Evolutionary conservation across 768 basidiomycete genomes (phyloP).

Genomic region (Suillus bovinus): DNA sequence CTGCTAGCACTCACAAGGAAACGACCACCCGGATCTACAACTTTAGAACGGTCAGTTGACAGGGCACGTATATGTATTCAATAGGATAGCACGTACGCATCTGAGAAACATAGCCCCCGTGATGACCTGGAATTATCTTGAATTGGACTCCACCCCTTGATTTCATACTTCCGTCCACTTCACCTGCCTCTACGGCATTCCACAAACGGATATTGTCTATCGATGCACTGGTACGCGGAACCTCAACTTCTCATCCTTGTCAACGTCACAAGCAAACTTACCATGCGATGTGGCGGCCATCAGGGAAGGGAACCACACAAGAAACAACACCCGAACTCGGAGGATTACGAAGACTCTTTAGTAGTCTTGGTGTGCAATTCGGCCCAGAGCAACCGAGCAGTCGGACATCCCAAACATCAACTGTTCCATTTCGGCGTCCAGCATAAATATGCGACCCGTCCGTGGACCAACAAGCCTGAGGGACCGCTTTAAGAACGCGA

Average conservation of each 20-base stretch:
- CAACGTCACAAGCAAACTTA: slow-evolving; percentile 39
- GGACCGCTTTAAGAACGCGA: slow-evolving; percentile 11
- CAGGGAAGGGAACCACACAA: slow-evolving; percentile 89
- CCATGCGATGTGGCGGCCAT: slow-evolving; percentile 91
- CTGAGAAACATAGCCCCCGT: slow-evolving; percentile 91
- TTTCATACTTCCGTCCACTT: slow-evolving; percentile 62
- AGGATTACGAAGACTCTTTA: slow-evolving; percentile 86
- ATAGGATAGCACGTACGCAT: slow-evolving; percentile 65
- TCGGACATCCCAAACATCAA: slow-evolving; percentile 96
- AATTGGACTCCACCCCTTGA: slow-evolving; percentile 76
- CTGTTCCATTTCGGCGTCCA: slow-evolving; percentile 84
- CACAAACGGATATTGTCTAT: slow-evolving; percentile 91
- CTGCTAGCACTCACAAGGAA: slow-evolving; percentile 93
- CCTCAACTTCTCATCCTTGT: slow-evolving; percentile 23
- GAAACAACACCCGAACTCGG: slow-evolving; percentile 89
- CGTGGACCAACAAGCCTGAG: slow-evolving; percentile 91
- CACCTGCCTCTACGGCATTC: slow-evolving; percentile 82
- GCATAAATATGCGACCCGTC: slow-evolving; percentile 89
- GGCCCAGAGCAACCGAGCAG: slow-evolving; percentile 65
- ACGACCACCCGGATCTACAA: slow-evolving; percentile 79
- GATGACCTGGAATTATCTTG: slow-evolving; percentile 95
- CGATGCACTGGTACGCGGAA: slow-evolving; percentile 62
- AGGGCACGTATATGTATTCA: slow-evolving; percentile 11
- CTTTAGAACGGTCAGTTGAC: slow-evolving; percentile 45
- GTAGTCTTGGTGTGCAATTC: slow-evolving; percentile 65